These are phyloP conservation scores for Kodamaea kaohsiungensis DNA, from an alignment of 805 yeast species.

Conservation along the genomic window DNA sequence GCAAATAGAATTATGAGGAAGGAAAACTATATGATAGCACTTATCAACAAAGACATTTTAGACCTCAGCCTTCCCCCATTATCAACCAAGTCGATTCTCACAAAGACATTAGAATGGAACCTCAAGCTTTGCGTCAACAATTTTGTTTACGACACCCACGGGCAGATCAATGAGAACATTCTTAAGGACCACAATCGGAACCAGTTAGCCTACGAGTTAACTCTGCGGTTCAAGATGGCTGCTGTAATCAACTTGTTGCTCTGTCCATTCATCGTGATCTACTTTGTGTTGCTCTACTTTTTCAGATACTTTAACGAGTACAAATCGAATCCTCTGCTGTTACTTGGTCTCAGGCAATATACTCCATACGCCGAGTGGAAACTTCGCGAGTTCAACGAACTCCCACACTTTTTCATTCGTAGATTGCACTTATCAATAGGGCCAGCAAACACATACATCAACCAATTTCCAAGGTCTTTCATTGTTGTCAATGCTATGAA, in stretches of 20 bases:
- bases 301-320: slow-evolving; percentile 92
- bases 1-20: slow-evolving; percentile 96
- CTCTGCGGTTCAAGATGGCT: slow-evolving; percentile 80
- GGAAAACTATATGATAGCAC: slow-evolving; percentile 90
- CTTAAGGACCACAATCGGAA: slow-evolving; percentile 71
- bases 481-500: slow-evolving; percentile 38
- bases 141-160: slow-evolving; percentile 78
- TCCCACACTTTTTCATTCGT: slow-evolving; percentile 82
- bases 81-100: slow-evolving; percentile 53
- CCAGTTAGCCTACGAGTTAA: slow-evolving; percentile 65
- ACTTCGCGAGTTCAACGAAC: slow-evolving; percentile 89
- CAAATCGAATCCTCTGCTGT: slow-evolving; percentile 79
- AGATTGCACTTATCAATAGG: slow-evolving; percentile 75
- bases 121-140: slow-evolving; percentile 84
- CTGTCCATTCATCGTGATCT: slow-evolving; percentile 83
- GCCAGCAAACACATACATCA: slow-evolving; percentile 79
- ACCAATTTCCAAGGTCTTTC: slow-evolving; percentile 86
- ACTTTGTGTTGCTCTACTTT: slow-evolving; percentile 80
- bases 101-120: slow-evolving; percentile 94
- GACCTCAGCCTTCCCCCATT: slow-evolving; percentile 41
- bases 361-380: slow-evolving; percentile 96
- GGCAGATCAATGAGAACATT: slow-evolving; percentile 73
- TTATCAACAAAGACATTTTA: slow-evolving; percentile 75
- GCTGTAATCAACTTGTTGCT: slow-evolving; percentile 80
- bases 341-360: slow-evolving; percentile 72